phyloP scores from a whole-genome alignment of 805 yeast genomes.

The Sungouiella thailandica region DNA sequence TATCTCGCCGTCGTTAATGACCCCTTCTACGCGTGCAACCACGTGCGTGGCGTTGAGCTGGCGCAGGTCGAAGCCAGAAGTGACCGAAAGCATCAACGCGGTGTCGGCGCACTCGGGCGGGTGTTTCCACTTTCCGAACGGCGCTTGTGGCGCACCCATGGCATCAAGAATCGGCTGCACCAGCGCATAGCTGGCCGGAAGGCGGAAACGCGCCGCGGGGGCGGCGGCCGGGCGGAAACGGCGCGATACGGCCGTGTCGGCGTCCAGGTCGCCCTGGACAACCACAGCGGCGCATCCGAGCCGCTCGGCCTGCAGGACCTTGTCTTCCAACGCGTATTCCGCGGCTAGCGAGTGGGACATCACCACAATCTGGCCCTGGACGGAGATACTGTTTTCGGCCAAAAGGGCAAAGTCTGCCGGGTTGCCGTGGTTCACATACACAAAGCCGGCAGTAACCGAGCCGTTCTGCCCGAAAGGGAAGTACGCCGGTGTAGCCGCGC shows the following conservation, averaged over 20 bases:
- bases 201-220: conserved; percentile 5
- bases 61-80: conserved; percentile 1
- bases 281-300: conserved; percentile 11
- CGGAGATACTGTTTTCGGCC: conserved; percentile 13
- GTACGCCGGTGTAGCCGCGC: conserved; percentile 27
- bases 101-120: conserved; percentile 6
- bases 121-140: conserved; percentile 9
- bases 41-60: conserved; percentile 21
- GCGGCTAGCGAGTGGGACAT: conserved; percentile 12
- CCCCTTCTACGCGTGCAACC: conserved; percentile 30
- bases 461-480: conserved; percentile 25
- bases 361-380: conserved; percentile 25
- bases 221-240: conserved; percentile 6
- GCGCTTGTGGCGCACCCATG: conserved; percentile 4
- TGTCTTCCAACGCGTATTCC: conserved; percentile 8
- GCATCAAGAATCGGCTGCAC: conserved; percentile 13
- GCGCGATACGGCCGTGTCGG: conserved; percentile 8
- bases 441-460: conserved; percentile 18
- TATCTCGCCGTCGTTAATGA: conserved; percentile 35
- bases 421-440: conserved; percentile 29
- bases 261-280: conserved; percentile 10
- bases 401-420: conserved; percentile 24
- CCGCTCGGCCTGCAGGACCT: conserved; percentile 9
- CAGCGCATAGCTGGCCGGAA: conserved; percentile 11
- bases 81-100: conserved; percentile 6